phyloP scores from a whole-genome alignment of 163 green algal species.

The Chlorella variabilis region DNA sequence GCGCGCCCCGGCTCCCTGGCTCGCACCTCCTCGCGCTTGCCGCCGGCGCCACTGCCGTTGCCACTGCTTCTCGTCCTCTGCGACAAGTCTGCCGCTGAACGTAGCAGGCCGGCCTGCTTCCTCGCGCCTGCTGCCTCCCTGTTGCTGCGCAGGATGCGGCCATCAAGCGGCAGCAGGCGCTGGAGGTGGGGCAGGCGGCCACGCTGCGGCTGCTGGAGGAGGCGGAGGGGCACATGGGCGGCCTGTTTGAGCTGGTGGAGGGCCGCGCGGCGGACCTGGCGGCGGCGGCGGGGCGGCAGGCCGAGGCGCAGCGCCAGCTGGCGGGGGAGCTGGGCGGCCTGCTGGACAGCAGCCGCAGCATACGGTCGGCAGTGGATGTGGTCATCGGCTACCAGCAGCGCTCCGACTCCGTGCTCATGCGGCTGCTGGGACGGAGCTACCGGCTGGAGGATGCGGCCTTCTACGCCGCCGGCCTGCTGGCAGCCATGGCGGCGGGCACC shows the following conservation, averaged over 20 bases:
- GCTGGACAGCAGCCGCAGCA: constrained; percentile 18
- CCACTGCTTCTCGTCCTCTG: background rate
- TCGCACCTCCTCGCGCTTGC: background rate
- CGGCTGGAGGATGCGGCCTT: constrained; percentile 37
- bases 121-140: too few species aligned
- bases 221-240: constrained; percentile 13
- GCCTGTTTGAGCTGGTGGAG: constrained; percentile 24
- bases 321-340: constrained; percentile 23
- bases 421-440: constrained; percentile 44
- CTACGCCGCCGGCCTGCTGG: constrained; percentile 28
- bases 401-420: constrained; percentile 39
- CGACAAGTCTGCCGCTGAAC: too few species aligned
- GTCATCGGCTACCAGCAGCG: constrained; percentile 44
- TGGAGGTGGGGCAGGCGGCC: constrained; percentile 21
- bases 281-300: background rate
- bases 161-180: background rate
- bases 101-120: too few species aligned
- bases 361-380: constrained; percentile 31
- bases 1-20: background rate
- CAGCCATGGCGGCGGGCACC: constrained; percentile 8
- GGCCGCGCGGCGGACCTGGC: constrained; percentile 8
- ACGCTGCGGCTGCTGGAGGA: constrained; percentile 16
- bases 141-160: background rate
- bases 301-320: constrained; percentile 10
- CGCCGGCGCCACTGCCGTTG: background rate